Conservation (phyloP, 805 yeast genomes). For the Lipomyces anomalus region DNA sequence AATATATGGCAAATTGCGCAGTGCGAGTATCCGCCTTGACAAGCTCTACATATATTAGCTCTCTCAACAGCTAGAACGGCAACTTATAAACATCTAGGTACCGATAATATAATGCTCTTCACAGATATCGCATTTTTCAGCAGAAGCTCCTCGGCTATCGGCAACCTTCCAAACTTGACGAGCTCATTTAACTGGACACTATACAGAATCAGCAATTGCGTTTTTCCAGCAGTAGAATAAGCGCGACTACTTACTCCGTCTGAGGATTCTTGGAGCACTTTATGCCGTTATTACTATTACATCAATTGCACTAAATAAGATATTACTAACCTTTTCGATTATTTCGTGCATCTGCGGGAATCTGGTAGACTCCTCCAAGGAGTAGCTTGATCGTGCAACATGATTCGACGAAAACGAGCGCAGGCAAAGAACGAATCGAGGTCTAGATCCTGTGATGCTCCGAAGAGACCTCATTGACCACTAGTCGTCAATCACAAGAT, state of each 20-base stretch:
- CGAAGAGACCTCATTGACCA: too few relatives aligned
- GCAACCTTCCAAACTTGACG: constrained; percentile 27
- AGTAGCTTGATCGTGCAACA: background rate
- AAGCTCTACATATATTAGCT: constrained; percentile 31
- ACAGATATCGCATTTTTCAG: constrained; percentile 30
- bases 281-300: background rate
- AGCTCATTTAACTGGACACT: constrained; percentile 22
- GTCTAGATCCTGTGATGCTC: too few relatives aligned
- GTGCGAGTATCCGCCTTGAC: constrained; percentile 63
- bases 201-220: constrained; percentile 2
- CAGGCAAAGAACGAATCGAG: too few relatives aligned
- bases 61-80: background rate
- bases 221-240: background rate
- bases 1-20: constrained; percentile 74
- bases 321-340: too few relatives aligned
- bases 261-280: background rate
- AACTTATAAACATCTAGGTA: background rate
- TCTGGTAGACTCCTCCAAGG: background rate
- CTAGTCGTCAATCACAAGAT: too few relatives aligned
- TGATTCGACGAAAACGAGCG: background rate
- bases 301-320: background rate
- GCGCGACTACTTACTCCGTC: background rate
- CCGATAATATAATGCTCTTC: constrained; percentile 23
- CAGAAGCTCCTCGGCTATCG: constrained; percentile 27
- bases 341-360: background rate